phyloP scores from a whole-genome alignment of 2,329 filamentous ascomycete genomes.

The Fusarium oxysporum region DNA sequence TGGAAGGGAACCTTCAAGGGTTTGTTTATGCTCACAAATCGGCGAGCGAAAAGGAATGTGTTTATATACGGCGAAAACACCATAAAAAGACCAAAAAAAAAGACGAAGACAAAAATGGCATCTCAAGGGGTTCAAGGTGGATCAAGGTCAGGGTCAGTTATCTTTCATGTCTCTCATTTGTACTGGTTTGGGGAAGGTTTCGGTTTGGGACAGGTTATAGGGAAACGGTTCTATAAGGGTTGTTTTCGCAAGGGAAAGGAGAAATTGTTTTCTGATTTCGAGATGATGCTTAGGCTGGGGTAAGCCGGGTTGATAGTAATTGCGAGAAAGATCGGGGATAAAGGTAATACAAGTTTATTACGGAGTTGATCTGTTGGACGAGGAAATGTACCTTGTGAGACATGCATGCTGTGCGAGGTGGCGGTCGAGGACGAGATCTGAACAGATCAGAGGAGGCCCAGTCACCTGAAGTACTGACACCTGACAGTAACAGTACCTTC shows the following conservation, averaged over 20 bases:
- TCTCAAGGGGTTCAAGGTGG: constrained; percentile 35
- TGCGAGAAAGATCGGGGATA: neutral
- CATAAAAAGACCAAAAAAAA: constrained; percentile 13
- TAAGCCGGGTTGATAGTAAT: constrained; percentile 25
- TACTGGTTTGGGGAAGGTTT: constrained; percentile 32
- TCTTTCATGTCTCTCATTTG: constrained; percentile 36
- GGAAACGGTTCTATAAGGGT: constrained; percentile 37
- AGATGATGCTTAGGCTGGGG: neutral
- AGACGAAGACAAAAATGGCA: constrained; percentile 36
- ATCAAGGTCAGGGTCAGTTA: constrained; percentile 22
- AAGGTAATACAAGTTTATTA: constrained; percentile 32
- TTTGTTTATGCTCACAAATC: constrained; percentile 24
- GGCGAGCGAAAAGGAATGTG: constrained; percentile 32
- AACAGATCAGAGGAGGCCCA: neutral
- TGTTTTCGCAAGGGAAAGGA: constrained; percentile 36
- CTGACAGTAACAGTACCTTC: neutral
- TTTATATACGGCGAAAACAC: constrained; percentile 33
- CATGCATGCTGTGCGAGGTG: neutral
- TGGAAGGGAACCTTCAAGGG: constrained; percentile 22
- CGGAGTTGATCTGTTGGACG: neutral
- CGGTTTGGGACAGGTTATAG: constrained; percentile 30
- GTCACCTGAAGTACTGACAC: neutral
- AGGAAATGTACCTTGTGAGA: neutral
- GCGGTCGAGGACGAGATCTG: neutral
- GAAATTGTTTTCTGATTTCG: constrained; percentile 39